These are phyloP conservation scores for Lactifluus subvellereus DNA, from an alignment of 768 basidiomycete genomes.

Conservation along the genomic window DNA sequence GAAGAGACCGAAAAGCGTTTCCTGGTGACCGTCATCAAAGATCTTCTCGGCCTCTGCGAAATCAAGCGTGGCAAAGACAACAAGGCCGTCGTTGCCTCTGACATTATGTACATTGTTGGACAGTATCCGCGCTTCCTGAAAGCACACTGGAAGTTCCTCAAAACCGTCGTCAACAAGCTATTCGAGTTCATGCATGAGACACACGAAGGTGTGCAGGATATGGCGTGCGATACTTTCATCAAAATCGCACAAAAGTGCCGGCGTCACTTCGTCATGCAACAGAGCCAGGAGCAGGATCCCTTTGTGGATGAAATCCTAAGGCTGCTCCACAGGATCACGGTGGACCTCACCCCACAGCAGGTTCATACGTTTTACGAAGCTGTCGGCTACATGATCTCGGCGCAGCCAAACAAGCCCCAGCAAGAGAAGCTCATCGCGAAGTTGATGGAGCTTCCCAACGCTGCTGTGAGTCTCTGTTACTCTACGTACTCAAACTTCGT, in stretches of 20 bases:
- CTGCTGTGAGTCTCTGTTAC: constrained; percentile 46
- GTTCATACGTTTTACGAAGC: constrained; percentile 99
- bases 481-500: not conserved
- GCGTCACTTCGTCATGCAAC: constrained; percentile 97
- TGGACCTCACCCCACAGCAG: constrained; percentile 91
- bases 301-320: constrained; percentile 97
- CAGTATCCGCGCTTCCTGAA: constrained; percentile 99
- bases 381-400: constrained; percentile 98
- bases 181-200: constrained; percentile 99
- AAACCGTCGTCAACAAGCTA: constrained; percentile 98
- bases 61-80: constrained; percentile 99
- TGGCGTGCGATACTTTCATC: constrained; percentile 99
- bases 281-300: constrained; percentile 93
- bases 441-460: constrained; percentile 96
- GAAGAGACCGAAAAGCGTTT: constrained; percentile 99
- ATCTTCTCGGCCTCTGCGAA: constrained; percentile 93
- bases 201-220: constrained; percentile 99
- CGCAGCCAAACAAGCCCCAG: constrained; percentile 94
- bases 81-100: constrained; percentile 95
- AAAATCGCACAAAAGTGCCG: constrained; percentile 99
- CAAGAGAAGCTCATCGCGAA: constrained; percentile 94
- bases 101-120: constrained; percentile 98
- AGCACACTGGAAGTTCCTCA: constrained; percentile 99
- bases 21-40: constrained; percentile 98
- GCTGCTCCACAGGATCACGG: constrained; percentile 86